These are phyloP conservation scores for Pyracantha coccinea DNA, from an alignment of 331 rosid genomes.

Conservation along the genomic window DNA sequence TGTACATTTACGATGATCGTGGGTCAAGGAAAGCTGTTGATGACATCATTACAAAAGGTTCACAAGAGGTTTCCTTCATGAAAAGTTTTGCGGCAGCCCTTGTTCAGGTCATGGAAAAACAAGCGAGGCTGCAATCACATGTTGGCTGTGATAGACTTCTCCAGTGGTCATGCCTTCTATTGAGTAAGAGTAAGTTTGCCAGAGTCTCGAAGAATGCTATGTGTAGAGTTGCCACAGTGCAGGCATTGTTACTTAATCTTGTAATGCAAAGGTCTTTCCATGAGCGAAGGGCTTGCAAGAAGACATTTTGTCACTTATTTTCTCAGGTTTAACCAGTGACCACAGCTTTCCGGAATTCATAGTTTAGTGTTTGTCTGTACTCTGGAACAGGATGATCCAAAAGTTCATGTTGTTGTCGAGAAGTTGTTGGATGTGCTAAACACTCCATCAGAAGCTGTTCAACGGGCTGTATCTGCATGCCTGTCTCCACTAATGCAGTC, in stretches of 20 bases:
- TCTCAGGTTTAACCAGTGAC: conserved; percentile 49
- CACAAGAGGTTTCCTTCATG: conserved; percentile 63
- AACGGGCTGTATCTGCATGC: conserved; percentile 87
- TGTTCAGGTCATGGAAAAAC: conserved; percentile 88
- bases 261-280: conserved; percentile 51
- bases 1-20: conserved; percentile 65
- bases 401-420: conserved; percentile 85
- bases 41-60: conserved; percentile 50
- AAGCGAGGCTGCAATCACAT: conserved; percentile 51
- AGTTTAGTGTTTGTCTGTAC: conserved; percentile 1
- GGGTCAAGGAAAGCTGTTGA: conserved; percentile 85
- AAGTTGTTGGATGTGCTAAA: conserved; percentile 89
- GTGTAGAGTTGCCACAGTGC: conserved; percentile 66
- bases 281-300: conserved; percentile 57
- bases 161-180: conserved; percentile 76
- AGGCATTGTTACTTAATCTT: conserved; percentile 53
- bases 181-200: conserved; percentile 59
- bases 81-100: conserved; percentile 80
- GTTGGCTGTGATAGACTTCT: conserved; percentile 75
- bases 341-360: neutral
- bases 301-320: conserved; percentile 54
- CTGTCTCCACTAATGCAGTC: conserved; percentile 92
- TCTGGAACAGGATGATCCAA: conserved; percentile 77
- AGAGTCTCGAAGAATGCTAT: conserved; percentile 76
- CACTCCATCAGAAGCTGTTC: conserved; percentile 99